Base-by-base conservation (phyloP, 768 basidiomycete species). In the Strobilomyces dryophilus region DNA sequence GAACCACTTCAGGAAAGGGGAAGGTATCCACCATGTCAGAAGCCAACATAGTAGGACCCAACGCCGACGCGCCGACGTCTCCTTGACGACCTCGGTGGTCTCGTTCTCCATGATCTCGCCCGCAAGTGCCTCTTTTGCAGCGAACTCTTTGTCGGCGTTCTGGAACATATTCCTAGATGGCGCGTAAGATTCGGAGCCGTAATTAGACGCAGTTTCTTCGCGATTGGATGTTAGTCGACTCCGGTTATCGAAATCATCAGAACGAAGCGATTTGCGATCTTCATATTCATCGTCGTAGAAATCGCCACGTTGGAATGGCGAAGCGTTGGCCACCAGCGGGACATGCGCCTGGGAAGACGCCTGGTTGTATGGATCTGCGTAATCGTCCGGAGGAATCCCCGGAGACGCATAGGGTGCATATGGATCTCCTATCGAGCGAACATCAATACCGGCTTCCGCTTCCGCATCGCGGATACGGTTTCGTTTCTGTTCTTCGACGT, bases 141-240 rank as follows among this genome's bases (percentile, higher is more conserved):
- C 71, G 40, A 87, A 61, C 56, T 84, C 81, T 66, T 84, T 87
- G 56, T 92, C 87, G 1, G 83, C 78, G 55, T 83, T 84, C 58
- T 89, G 85, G 80, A 98, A 97, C 95, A 97, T 98, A 61, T 97
- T 97, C 31, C 92, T 74, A 0, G 91, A 93, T 0, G 95, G 95
- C 0, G 94, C 95, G 61, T 97, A 98, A 0, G 89, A 89, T 65
- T 97, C 94, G 3, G 90, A 90, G 4, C 93, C 93, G 59, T 89
- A 85, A 63, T 90, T 88, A 0, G 90, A 92, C 43, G 77, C 77
- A 0, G 84, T 79, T 41, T 93, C 91, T 55, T 89, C 89, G 29
- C 84, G 80, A 56, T 88, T 80, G 50, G 83, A 87, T 0, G 89
- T 91, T 48, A 88, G 79, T 48, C 85, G 78, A 62, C 86, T 92